These are phyloP conservation scores for Zea mays DNA, from an alignment of 176 grass and related monocot species.

Conservation along the genomic window DNA sequence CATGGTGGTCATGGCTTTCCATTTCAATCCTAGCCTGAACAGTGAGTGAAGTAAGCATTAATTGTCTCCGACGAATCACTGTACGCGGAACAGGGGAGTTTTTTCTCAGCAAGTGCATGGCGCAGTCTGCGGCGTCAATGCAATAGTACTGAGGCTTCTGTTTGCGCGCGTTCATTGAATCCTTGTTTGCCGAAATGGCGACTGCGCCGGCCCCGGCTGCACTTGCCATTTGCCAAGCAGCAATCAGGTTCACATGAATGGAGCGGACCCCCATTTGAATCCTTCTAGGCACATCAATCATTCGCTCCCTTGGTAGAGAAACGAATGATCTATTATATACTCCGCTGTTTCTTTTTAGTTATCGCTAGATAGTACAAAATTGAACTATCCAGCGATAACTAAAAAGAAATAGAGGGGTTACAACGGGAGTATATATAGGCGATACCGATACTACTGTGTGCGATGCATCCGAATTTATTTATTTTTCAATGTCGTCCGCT, in stretches of 20 bases:
- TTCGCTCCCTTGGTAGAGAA: not conserved
- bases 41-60: not conserved
- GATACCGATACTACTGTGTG: no score
- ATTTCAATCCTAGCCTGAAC: not conserved
- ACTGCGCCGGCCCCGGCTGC: not conserved
- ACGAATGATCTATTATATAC: not conserved
- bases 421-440: no score
- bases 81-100: not conserved
- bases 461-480: not conserved
- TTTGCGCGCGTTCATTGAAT: not conserved
- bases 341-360: no score
- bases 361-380: no score
- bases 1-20: not conserved
- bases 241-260: not conserved
- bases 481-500: not conserved
- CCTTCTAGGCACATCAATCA: not conserved
- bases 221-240: not conserved
- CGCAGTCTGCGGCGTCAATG: not conserved
- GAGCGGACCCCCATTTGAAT: no score
- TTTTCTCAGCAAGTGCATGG: not conserved
- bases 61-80: not conserved
- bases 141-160: not conserved
- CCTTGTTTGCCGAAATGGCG: not conserved
- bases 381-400: no score
- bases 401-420: no score